These are phyloP conservation scores for Hyphopichia burtonii DNA, from an alignment of 1,139 yeast species.

Conservation along the genomic window DNA sequence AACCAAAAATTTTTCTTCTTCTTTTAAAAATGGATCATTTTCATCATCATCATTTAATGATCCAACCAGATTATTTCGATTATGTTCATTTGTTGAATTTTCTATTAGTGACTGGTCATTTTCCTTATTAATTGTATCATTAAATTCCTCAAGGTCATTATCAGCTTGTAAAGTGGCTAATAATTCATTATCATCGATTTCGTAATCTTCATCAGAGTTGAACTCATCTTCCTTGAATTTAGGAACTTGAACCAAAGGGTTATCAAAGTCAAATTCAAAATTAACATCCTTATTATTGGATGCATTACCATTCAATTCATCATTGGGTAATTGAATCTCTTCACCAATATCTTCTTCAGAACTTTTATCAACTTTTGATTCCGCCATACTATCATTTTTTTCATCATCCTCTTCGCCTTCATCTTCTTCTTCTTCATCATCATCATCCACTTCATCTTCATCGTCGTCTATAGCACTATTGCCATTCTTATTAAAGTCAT, in stretches of 20 bases:
- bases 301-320: conserved; percentile 5
- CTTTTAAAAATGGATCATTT: conserved; percentile 45
- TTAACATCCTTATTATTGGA: conserved; percentile 11
- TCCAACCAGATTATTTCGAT: conserved; percentile 44
- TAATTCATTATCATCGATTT: conserved; percentile 70
- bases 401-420: conserved; percentile 10
- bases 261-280: conserved; percentile 38
- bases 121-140: conserved; percentile 13
- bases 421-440: conserved; percentile 5
- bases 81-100: conserved; percentile 4
- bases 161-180: conserved; percentile 69
- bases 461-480: conserved; percentile 16
- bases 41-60: conserved; percentile 61
- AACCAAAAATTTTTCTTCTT: conserved; percentile 47
- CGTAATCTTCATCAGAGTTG: conserved; percentile 67
- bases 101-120: not conserved
- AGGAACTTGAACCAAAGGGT: conserved; percentile 46
- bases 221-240: conserved; percentile 52
- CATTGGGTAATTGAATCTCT: conserved; percentile 35
- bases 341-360: conserved; percentile 71
- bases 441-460: conserved; percentile 16
- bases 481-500: conserved; percentile 22
- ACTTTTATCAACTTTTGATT: conserved; percentile 20
- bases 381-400: not conserved
- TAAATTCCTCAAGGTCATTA: conserved; percentile 52